Evolutionary conservation across 1,284 basidiomycete species (phyloP).

Genomic region (Vanrija pseudolonga): DNA sequence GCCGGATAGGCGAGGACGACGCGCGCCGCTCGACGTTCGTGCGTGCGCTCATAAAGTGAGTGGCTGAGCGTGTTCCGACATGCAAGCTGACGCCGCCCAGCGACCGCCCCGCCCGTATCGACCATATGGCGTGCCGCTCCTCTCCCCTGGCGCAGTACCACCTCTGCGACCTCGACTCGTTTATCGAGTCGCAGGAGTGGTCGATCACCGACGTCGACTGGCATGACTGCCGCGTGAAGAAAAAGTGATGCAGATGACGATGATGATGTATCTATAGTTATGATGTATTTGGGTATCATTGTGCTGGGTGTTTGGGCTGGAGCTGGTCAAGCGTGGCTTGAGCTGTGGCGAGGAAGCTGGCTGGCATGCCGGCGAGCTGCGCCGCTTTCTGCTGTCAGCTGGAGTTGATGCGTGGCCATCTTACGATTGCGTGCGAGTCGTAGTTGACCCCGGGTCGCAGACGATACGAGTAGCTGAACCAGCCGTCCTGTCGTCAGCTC

Average conservation of each 20-base stretch:
- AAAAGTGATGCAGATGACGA: neutral
- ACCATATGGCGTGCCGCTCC: constrained; percentile 57
- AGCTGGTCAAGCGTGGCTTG: constrained; percentile 24
- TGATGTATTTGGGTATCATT: neutral
- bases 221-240: constrained; percentile 7
- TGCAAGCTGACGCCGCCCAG: constrained; percentile 7
- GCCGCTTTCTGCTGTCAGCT: constrained; percentile 61
- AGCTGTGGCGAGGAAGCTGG: constrained; percentile 37
- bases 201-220: constrained; percentile 59
- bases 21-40: constrained; percentile 33
- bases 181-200: constrained; percentile 67
- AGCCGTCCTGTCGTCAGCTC: constrained; percentile 53
- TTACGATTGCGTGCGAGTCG: constrained; percentile 80
- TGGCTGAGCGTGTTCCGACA: constrained; percentile 26
- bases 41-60: constrained; percentile 44
- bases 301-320: constrained; percentile 3
- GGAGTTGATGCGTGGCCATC: neutral
- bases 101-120: constrained; percentile 26
- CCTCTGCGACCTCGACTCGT: constrained; percentile 62
- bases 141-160: constrained; percentile 56
- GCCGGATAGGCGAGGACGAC: constrained; percentile 3
- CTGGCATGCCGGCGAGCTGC: constrained; percentile 78
- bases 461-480: constrained; percentile 78
- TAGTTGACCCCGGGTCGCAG: constrained; percentile 80
- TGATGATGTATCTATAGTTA: neutral